Conservation (phyloP, 345 rosid genomes). For the Geranium brycei region DNA sequence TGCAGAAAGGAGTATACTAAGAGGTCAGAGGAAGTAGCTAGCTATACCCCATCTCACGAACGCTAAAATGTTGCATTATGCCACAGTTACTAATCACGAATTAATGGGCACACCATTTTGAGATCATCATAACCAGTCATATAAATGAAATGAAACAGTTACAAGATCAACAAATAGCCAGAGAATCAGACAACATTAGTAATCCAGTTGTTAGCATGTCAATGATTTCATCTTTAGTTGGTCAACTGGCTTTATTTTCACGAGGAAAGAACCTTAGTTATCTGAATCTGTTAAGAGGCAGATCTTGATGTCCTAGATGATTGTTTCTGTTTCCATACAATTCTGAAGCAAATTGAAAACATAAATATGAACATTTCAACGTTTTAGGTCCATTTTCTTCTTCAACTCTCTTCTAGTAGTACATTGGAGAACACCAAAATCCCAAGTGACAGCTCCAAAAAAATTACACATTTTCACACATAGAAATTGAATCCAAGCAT, state of each 20-base stretch:
- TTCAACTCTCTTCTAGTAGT: no score
- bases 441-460: no score
- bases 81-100: no score
- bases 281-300: no score
- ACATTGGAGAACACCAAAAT: no score
- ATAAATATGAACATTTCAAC: no score
- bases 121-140: no score
- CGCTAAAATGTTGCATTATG: no score
- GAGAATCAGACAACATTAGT: not conserved
- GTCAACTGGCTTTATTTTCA: not conserved
- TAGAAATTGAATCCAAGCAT: no score
- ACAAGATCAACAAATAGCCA: no score
- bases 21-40: not conserved
- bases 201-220: not conserved
- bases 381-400: not conserved
- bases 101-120: no score
- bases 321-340: not conserved
- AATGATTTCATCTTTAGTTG: not conserved
- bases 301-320: not conserved
- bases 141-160: not conserved
- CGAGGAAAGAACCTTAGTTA: not conserved
- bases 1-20: conserved; percentile 12
- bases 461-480: not conserved
- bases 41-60: no score
- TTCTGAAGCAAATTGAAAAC: not conserved